Evolutionary conservation across 257 asterid species (phyloP).

Genomic region (Jacaranda copaia): DNA sequence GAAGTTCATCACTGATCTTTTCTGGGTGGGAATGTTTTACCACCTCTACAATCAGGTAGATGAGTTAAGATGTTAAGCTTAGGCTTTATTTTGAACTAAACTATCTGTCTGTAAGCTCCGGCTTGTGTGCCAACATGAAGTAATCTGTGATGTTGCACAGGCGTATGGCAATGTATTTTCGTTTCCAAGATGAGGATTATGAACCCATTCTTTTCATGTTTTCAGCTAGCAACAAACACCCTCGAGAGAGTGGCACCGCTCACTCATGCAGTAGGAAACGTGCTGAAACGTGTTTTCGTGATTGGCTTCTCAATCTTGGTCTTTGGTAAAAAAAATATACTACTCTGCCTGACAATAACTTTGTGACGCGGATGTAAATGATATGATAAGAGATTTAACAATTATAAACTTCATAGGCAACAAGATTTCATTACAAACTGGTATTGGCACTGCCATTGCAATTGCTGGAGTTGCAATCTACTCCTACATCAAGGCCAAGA

Average conservation of each 20-base stretch:
- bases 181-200: constrained; percentile 9
- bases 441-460: constrained; percentile 91
- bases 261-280: constrained; percentile 98
- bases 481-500: constrained; percentile 94
- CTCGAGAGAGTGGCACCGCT: constrained; percentile 99
- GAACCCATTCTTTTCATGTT: not conserved
- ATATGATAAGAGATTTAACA: not conserved
- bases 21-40: constrained; percentile 99
- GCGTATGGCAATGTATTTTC: no score
- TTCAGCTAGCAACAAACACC: constrained; percentile 95
- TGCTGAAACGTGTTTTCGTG: constrained; percentile 97
- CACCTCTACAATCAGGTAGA: constrained; percentile 98
- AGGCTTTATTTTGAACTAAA: not conserved
- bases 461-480: constrained; percentile 95
- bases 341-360: not conserved
- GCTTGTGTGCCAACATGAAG: no score
- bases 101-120: not conserved
- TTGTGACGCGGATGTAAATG: constrained; percentile 1
- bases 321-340: constrained; percentile 66
- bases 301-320: constrained; percentile 92
- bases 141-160: no score
- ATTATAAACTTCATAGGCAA: constrained; percentile 62
- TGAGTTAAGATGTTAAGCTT: not conserved
- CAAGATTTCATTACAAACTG: constrained; percentile 92
- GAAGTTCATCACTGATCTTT: constrained; percentile 86